Conservation (phyloP, 2,329 filamentous ascomycete genomes). For the Calonectria pseudoturangicola region DNA sequence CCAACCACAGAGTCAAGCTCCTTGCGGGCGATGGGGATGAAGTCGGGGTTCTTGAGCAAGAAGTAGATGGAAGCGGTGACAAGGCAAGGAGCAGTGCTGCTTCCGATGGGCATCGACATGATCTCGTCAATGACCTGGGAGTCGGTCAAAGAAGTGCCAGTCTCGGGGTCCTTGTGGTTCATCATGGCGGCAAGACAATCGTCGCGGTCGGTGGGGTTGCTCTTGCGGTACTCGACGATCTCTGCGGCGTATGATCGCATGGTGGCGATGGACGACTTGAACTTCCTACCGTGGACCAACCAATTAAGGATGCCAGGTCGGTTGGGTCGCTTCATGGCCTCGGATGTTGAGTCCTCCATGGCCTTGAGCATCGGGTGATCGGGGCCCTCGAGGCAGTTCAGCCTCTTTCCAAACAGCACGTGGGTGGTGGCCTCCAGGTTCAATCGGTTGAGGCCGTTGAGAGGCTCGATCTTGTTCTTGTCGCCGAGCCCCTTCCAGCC, state of each 20-base stretch:
- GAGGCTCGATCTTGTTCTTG: slow-evolving; percentile 64
- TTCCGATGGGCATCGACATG: slow-evolving; percentile 79
- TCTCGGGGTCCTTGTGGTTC: slow-evolving; percentile 76
- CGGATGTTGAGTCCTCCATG: slow-evolving; percentile 73
- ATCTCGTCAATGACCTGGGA: slow-evolving; percentile 81
- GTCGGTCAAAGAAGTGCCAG: slow-evolving; percentile 74
- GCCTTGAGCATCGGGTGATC: slow-evolving; percentile 70
- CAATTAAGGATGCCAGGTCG: slow-evolving; percentile 71
- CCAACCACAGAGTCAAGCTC: slow-evolving; percentile 74
- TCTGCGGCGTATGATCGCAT: slow-evolving; percentile 74
- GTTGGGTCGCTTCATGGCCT: slow-evolving; percentile 73
- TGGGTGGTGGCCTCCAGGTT: slow-evolving; percentile 71
- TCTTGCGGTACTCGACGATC: slow-evolving; percentile 73
- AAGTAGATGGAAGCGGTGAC: slow-evolving; percentile 69
- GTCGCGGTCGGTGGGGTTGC: slow-evolving; percentile 72
- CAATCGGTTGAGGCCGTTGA: slow-evolving; percentile 71
- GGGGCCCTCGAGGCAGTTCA: slow-evolving; percentile 67
- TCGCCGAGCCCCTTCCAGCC: slow-evolving; percentile 67
- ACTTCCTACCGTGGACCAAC: slow-evolving; percentile 71
- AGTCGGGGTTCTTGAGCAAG: slow-evolving; percentile 70
- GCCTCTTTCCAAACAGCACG: slow-evolving; percentile 70
- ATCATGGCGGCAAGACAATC: slow-evolving; percentile 78
- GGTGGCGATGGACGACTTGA: slow-evolving; percentile 70
- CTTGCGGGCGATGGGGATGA: slow-evolving; percentile 68
- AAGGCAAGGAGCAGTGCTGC: slow-evolving; percentile 68